Evolutionary conservation across 2,329 filamentous ascomycete genomes (phyloP), one percentile per base, ranked within the genome.

Genomic region (Colletotrichum higginsianum): DNA sequence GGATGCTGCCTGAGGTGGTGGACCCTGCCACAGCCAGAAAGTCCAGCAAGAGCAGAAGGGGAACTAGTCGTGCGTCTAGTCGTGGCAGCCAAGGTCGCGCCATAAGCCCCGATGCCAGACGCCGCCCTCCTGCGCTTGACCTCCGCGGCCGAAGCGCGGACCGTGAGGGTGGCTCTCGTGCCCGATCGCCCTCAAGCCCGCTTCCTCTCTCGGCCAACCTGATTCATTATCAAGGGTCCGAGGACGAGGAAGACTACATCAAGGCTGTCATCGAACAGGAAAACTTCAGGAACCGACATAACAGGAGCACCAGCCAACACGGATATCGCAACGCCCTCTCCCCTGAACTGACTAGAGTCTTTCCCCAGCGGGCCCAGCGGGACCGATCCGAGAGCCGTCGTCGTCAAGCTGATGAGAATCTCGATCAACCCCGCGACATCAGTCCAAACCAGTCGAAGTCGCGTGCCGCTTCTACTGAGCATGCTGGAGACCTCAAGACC

Each of bases 131-230:
- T 8, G 79, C 83, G 1, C 77, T 88, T 40, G 86, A 89, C 8
- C 80, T 85, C 30, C 88, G 93, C 61, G 92, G 92, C 2, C 87
- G 93, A 74, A 92, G 91, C 77, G 83, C 87, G 58, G 87, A 86
- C 18, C 87, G 91, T 18, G 86, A 30, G 3, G 30, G 89, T 21
- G 87, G 86, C 2, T 89, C 90, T n/a, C 78, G 82, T 2, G 83
- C 88, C 55, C 87, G 91, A 61, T 98, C 95, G 1, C 95, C 95
- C 1, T 93, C 93, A 0, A 96, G 94, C 1, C 94, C 95, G 1
- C 83, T 95, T 26, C 93, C 94, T 4, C 92, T 96, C 85, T 90
- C 92, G 2, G 89, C 86, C 23, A 86, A 86, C 21, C 84, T 86
- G 18, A 82, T 87, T 67, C 84, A 86, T 52, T 87, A 86, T 53